Conservation (phyloP, 2,329 filamentous ascomycete species). For the Periconia sp. region DNA sequence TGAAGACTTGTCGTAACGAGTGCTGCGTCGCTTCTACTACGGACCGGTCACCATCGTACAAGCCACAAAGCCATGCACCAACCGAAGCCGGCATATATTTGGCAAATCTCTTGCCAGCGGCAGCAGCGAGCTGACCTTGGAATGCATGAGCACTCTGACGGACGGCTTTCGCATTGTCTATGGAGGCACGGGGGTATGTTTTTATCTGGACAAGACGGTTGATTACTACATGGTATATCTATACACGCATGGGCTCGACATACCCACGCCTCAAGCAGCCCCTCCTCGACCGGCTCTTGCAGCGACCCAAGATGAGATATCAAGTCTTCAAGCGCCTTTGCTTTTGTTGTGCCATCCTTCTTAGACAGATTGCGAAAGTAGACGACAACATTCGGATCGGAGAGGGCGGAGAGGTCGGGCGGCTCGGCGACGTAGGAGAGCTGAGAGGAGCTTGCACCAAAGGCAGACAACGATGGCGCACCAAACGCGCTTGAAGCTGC, state of each 20-base stretch:
- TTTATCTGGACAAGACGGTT: conserved; percentile 64
- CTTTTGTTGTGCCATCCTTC: conserved; percentile 90
- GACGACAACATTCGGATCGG: conserved; percentile 81
- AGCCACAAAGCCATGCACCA: conserved; percentile 88
- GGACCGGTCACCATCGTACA: conserved; percentile 82
- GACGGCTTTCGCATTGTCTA: conserved; percentile 86
- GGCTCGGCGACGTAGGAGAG: conserved; percentile 90
- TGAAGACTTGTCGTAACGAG: conserved; percentile 76
- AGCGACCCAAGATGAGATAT: conserved; percentile 66
- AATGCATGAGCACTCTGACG: conserved; percentile 83
- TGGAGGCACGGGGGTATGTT: conserved; percentile 86
- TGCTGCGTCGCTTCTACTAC: conserved; percentile 79
- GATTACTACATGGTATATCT: conserved; percentile 47
- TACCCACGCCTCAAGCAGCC: conserved; percentile 89
- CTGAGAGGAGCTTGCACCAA: conserved; percentile 59
- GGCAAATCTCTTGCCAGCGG: conserved; percentile 80
- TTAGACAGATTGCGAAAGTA: conserved; percentile 93
- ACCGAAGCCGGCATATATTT: conserved; percentile 77
- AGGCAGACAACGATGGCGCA: conserved; percentile 45
- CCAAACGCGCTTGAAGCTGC: conserved; percentile 57
- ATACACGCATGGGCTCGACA: conserved; percentile 46
- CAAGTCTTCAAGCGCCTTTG: conserved; percentile 88
- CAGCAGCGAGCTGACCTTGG: conserved; percentile 67
- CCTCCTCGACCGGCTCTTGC: conserved; percentile 73
- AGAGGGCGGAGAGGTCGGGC: conserved; percentile 77